These are phyloP conservation scores for Colletotrichum sidae DNA, from an alignment of 2,329 filamentous ascomycete species.

Conservation along the genomic window DNA sequence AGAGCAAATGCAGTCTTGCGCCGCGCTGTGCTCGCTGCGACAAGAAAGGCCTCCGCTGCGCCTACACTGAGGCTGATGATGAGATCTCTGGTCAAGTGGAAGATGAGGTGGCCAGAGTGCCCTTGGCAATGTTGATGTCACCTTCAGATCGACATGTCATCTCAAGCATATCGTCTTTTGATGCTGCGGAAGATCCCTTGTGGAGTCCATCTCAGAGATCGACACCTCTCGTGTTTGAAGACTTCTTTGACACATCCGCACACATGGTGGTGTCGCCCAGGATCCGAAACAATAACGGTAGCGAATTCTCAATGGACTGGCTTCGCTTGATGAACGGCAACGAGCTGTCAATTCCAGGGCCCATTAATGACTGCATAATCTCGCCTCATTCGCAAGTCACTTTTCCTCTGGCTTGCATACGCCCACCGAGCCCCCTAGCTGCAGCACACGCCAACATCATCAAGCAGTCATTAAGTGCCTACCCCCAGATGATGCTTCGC, in stretches of 20 bases:
- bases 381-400: slow-evolving; percentile 1
- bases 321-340: not conserved
- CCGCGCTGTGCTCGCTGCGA: slow-evolving; percentile 22
- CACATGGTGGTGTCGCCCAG: not conserved
- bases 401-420: not conserved
- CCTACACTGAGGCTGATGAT: not conserved
- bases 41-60: slow-evolving; percentile 26
- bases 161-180: no score
- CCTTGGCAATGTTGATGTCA: no score
- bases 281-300: not conserved
- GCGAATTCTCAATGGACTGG: not conserved
- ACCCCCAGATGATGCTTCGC: slow-evolving; percentile 33
- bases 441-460: slow-evolving; percentile 9
- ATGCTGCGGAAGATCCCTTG: no score
- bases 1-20: slow-evolving; percentile 31
- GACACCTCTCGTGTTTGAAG: no score
- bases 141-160: no score
- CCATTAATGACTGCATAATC: slow-evolving; percentile 3
- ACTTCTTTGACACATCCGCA: no score
- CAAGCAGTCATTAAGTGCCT: slow-evolving; percentile 16
- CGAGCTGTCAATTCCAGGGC: not conserved
- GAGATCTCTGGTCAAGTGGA: no score
- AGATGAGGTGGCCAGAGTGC: no score
- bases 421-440: not conserved
- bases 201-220: no score